Percentiles rank a stretch among this genome's conserved stretches.
These are phyloP conservation scores for Spiraea crenata DNA, from an alignment of 331 rosid species.

Conservation along the genomic window DNA sequence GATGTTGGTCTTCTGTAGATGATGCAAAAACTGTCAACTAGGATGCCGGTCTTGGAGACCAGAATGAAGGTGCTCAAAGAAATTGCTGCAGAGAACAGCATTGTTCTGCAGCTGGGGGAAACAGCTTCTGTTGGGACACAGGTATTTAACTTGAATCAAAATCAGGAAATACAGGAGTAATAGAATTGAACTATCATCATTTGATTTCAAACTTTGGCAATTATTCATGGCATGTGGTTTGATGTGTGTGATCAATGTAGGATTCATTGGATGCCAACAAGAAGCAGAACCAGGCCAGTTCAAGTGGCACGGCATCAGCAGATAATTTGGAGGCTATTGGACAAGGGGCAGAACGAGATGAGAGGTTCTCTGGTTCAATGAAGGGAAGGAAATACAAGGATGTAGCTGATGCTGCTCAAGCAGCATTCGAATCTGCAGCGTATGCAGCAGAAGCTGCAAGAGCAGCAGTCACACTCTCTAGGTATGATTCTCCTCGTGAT, in stretches of 20 bases:
- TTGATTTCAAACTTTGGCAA: background rate
- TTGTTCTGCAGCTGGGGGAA: slow-evolving; percentile 59
- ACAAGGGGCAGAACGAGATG: slow-evolving; percentile 37
- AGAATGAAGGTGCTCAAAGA: slow-evolving; percentile 73
- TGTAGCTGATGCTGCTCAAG: slow-evolving; percentile 93
- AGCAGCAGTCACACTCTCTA: slow-evolving; percentile 70
- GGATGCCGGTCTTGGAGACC: slow-evolving; percentile 60
- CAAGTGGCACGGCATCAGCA: slow-evolving; percentile 22
- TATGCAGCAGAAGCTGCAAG: slow-evolving; percentile 83
- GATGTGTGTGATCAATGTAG: slow-evolving; percentile 37
- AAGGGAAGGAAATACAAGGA: slow-evolving; percentile 59
- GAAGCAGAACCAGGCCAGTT: slow-evolving; percentile 32
- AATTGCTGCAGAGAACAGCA: slow-evolving; percentile 63
- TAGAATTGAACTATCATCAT: background rate
- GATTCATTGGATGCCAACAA: slow-evolving; percentile 32
- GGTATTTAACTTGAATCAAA: slow-evolving; percentile 37
- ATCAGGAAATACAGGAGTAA: background rate
- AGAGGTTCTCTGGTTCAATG: slow-evolving; percentile 42
- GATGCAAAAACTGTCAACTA: slow-evolving; percentile 67
- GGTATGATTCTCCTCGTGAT: slow-evolving; percentile 51
- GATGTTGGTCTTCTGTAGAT: slow-evolving; percentile 41
- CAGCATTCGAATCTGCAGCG: slow-evolving; percentile 92
- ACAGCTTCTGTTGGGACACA: slow-evolving; percentile 27
- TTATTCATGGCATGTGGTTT: slow-evolving; percentile 20
- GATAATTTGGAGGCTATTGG: slow-evolving; percentile 27